Conservation (phyloP, 1,139 yeast species). For the Debaryomyces udenii region DNA sequence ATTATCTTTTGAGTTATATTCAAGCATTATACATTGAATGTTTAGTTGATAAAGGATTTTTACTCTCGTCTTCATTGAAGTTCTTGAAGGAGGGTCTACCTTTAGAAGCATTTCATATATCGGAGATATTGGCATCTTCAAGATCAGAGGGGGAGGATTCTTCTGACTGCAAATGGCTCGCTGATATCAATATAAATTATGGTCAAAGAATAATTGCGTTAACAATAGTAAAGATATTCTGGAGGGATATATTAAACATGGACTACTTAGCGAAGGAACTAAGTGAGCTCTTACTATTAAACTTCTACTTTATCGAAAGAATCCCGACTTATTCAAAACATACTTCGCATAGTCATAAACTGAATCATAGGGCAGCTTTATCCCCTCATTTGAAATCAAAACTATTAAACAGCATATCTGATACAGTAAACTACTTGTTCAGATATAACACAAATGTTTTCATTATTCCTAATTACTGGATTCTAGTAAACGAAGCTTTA, state of each 20-base stretch:
- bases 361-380: conserved; percentile 11
- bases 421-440: conserved; percentile 53
- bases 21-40: conserved; percentile 70
- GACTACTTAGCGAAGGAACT: conserved; percentile 64
- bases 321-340: conserved; percentile 14
- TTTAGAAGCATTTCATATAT: conserved; percentile 29
- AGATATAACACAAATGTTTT: conserved; percentile 66
- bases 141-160: conserved; percentile 17
- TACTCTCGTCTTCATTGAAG: conserved; percentile 64
- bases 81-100: conserved; percentile 60
- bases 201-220: conserved; percentile 49
- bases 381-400: conserved; percentile 24
- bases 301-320: conserved; percentile 40
- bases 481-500: conserved; percentile 50
- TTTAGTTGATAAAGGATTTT: conserved; percentile 61
- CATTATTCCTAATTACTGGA: conserved; percentile 80
- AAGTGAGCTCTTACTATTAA: conserved; percentile 55
- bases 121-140: conserved; percentile 20
- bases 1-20: conserved; percentile 60
- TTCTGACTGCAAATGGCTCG: conserved; percentile 14
- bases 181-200: conserved; percentile 31
- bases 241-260: conserved; percentile 62
- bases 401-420: conserved; percentile 30
- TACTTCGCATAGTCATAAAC: conserved; percentile 3
- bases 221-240: conserved; percentile 64